Evolutionary conservation across 1,284 basidiomycete species (phyloP), one percentile per base, ranked within the genome.

Genomic region (Salmacisia buchloeana): DNA sequence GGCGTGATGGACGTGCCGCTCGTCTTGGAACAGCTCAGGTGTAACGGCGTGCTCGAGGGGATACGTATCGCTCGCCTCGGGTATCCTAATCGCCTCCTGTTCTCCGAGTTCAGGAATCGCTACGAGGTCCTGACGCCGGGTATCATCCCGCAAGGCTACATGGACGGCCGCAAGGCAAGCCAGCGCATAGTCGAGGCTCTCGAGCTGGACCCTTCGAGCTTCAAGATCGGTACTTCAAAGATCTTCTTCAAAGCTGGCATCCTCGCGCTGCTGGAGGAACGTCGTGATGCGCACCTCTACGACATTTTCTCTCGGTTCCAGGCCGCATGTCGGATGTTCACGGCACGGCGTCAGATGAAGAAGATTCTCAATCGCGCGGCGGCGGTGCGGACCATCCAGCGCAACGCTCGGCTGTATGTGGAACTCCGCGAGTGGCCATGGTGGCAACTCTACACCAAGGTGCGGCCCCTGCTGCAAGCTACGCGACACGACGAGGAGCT

Each of bases 221-320:
- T 89, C 84, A 90, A 89, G 74, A 91, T 98, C 66, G 96, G 96
- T 7, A 91, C 91, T 0, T 96, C 92, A 49, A 99, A 98, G 83
- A 91, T 97, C 70, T 98, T 98, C 83, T 98, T 99, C 87, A 98
- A 97, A 80, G 94, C 96, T 1, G 94, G 94, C 4, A 92, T 97
- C 1, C 85, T 99, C 10, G 96, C 96, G n/a, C 94, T 97, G 75
- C 85, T 98, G 33, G 96, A 98, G 81, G 96, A 97, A 75, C 85
- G 91, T 23, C 83, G 96, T 21, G 96, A 99, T 80, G 84, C 85
- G 9, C 83, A 92, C 29, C 82, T 99, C 18, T 93, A 87, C 69
- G 93, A 94, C 71, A 83, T 97, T 54, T 97, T 98, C 82, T 88
- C 91, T 12, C 85, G 88, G 36, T 81, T 99, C 62, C 93, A 97